A percentile compares a stretch with the other conserved stretches of the same genome.
Conservation (phyloP, 805 yeast species). For the Barnettozyma pratensis region DNA sequence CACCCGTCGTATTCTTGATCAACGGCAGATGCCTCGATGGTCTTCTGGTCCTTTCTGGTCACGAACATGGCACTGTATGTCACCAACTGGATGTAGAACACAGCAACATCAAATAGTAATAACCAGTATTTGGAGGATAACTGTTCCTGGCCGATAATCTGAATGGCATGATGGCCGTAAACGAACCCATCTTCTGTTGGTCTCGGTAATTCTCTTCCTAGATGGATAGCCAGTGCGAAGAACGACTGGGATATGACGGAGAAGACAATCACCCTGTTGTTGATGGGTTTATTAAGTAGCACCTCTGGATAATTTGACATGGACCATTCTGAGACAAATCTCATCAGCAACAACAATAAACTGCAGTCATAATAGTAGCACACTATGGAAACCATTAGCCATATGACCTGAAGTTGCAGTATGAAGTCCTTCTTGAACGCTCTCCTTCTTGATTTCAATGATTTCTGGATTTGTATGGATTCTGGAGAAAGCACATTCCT, state of each 20-base stretch:
- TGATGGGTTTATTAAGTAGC: not conserved
- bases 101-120: conserved; percentile 9
- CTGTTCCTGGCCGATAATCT: conserved; percentile 21
- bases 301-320: not conserved
- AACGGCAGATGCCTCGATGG: not conserved
- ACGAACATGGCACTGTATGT: conserved; percentile 13
- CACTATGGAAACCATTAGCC: conserved; percentile 9
- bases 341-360: conserved; percentile 13
- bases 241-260: not conserved
- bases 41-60: conserved; percentile 1
- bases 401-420: conserved; percentile 1
- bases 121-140: conserved; percentile 15
- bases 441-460: conserved; percentile 13
- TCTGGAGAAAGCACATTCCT: conserved; percentile 2
- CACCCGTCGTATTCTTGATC: conserved; percentile 20
- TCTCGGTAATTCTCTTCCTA: conserved; percentile 15
- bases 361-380: conserved; percentile 25
- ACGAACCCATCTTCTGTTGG: conserved; percentile 21
- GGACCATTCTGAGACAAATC: conserved; percentile 13
- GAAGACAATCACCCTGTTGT: not conserved
- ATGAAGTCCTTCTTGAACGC: conserved; percentile 13
- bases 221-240: conserved; percentile 10
- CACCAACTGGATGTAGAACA: conserved; percentile 17
- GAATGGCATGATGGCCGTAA: conserved; percentile 24
- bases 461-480: conserved; percentile 5